Evolutionary conservation across 257 asterid species (phyloP).

Genomic region (Lycium ferocissimum): DNA sequence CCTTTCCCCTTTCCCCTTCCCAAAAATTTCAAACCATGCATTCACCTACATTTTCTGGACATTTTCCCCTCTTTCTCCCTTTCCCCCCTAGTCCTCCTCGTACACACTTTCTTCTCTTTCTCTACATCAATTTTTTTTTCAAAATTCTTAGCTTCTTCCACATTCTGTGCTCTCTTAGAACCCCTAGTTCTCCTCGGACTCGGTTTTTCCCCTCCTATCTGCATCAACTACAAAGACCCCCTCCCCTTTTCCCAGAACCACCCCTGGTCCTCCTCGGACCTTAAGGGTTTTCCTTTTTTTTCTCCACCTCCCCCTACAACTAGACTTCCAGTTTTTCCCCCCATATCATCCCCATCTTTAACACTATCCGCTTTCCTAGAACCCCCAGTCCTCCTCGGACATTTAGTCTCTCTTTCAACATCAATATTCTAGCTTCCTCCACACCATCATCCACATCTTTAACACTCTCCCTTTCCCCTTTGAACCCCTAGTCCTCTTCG

Average conservation of each 20-base stretch:
- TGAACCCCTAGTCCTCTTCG: conserved; percentile 33
- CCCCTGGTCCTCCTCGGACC: conserved; percentile 31
- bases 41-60: neutral
- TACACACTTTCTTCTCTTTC: conserved; percentile 37
- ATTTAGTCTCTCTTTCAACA: conserved; percentile 20
- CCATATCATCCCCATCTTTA: conserved; percentile 22
- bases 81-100: conserved; percentile 50
- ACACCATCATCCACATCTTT: conserved; percentile 2
- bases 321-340: conserved; percentile 26
- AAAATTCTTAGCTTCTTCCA: conserved; percentile 28
- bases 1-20: neutral
- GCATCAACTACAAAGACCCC: neutral
- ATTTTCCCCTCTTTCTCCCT: conserved; percentile 32
- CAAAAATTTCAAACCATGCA: neutral
- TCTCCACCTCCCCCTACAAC: conserved; percentile 30
- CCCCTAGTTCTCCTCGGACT: conserved; percentile 49
- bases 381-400: no score
- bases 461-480: conserved; percentile 27
- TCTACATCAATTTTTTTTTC: conserved; percentile 43
- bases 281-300: neutral
- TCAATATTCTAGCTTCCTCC: conserved; percentile 30
- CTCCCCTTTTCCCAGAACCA: conserved; percentile 27
- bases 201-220: conserved; percentile 33
- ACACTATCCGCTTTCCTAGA: no score
- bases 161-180: conserved; percentile 26